Evolutionary conservation across 768 basidiomycete species (phyloP).

Genomic region (Candolleomyces eurysporus): DNA sequence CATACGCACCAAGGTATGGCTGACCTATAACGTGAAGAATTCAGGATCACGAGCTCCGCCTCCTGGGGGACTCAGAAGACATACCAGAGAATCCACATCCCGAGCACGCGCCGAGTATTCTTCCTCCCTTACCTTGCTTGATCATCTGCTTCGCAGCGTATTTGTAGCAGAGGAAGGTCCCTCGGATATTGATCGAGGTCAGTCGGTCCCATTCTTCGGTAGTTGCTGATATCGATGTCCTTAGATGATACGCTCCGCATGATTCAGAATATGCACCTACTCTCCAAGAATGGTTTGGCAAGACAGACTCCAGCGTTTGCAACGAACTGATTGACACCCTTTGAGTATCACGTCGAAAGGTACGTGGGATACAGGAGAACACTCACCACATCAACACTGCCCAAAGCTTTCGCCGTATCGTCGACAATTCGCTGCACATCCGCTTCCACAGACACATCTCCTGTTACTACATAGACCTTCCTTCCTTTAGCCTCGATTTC

Average conservation of each 20-base stretch:
- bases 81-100: too few species aligned
- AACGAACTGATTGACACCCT: conserved; percentile 30
- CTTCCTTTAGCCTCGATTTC: conserved; percentile 29
- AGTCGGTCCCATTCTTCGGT: conserved; percentile 26
- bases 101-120: conserved; percentile 30
- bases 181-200: conserved; percentile 27
- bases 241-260: too few species aligned
- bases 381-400: conserved; percentile 48
- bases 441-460: conserved; percentile 40
- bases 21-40: too few species aligned
- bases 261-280: conserved; percentile 8
- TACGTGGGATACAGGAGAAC: not conserved
- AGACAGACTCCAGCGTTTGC: conserved; percentile 41
- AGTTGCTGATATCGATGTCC: conserved; percentile 5
- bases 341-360: not conserved
- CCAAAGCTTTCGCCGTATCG: conserved; percentile 29
- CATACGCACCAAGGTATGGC: too few species aligned
- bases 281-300: conserved; percentile 16
- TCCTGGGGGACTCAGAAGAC: too few species aligned
- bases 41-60: too few species aligned
- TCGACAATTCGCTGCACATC: conserved; percentile 42
- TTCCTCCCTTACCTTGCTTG: conserved; percentile 38
- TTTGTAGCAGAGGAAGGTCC: conserved; percentile 34
- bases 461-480: conserved; percentile 19
- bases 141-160: conserved; percentile 38